Conservation (phyloP, 2,329 filamentous ascomycete genomes). For the Albifimbria verrucaria region DNA sequence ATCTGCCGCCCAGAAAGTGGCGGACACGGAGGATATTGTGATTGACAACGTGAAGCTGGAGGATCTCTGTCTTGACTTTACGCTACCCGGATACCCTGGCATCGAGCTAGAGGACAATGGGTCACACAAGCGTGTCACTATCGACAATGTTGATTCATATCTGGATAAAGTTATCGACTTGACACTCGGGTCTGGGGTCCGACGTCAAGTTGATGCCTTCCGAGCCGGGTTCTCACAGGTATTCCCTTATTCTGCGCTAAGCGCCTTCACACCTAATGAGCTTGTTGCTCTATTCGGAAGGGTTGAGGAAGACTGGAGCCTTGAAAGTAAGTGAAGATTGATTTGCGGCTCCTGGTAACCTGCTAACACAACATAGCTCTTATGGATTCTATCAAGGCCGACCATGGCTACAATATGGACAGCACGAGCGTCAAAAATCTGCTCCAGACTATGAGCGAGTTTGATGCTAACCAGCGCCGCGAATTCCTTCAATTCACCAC, state of each 20-base stretch:
- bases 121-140: conserved; percentile 70
- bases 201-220: conserved; percentile 87
- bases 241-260: conserved; percentile 89
- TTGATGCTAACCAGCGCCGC: conserved; percentile 69
- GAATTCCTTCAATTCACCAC: conserved; percentile 98
- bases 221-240: conserved; percentile 88
- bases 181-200: conserved; percentile 86
- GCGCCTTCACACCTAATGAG: conserved; percentile 92
- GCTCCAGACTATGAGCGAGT: conserved; percentile 90
- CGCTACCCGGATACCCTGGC: conserved; percentile 81
- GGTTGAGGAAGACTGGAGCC: conserved; percentile 92
- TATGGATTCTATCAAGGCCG: conserved; percentile 97
- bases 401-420: conserved; percentile 98
- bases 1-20: conserved; percentile 66
- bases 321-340: conserved; percentile 72
- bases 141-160: conserved; percentile 88
- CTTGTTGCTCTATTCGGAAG: conserved; percentile 91
- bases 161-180: conserved; percentile 87
- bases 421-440: conserved; percentile 93
- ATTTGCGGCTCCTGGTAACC: background rate
- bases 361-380: conserved; percentile 57
- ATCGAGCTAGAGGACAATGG: conserved; percentile 81
- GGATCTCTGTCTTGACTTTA: conserved; percentile 90
- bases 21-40: conserved; percentile 64
- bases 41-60: conserved; percentile 78